Evolutionary conservation across 768 basidiomycete genomes (phyloP).

Genomic region (Lactifluus piperatus): DNA sequence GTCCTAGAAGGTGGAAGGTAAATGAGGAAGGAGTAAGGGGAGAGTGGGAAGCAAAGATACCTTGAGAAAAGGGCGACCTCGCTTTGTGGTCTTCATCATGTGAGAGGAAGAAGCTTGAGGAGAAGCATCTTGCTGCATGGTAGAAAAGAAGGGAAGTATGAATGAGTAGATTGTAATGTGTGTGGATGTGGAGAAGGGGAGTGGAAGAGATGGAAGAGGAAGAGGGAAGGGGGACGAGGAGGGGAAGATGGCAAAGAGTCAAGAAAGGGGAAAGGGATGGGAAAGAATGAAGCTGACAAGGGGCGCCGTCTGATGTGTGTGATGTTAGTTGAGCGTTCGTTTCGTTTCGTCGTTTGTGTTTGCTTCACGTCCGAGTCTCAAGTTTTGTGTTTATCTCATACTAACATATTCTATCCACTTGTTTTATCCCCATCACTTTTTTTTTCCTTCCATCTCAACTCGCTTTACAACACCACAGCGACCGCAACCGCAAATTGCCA

Average conservation of each 20-base stretch:
- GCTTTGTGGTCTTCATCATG: conserved; percentile 98
- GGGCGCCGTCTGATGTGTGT: not conserved
- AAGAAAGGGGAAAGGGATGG: not conserved
- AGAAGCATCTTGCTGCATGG: conserved; percentile 33
- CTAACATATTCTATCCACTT: too few species aligned
- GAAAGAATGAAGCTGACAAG: not conserved
- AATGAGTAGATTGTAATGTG: too few species aligned
- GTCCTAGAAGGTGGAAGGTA: conserved; percentile 48
- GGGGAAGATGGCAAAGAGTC: not conserved
- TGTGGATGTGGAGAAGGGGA: conserved; percentile 24
- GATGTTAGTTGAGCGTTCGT: not conserved
- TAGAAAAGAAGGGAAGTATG: conserved; percentile 22
- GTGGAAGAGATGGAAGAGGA: conserved; percentile 24
- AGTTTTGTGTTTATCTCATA: too few species aligned
- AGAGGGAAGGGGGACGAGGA: conserved; percentile 22
- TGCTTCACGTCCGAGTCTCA: too few species aligned
- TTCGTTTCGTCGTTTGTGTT: too few species aligned
- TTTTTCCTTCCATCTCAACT: not conserved
- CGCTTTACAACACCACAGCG: too few species aligned
- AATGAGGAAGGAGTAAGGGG: not conserved
- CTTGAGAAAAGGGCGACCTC: conserved; percentile 91
- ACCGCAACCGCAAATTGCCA: too few species aligned
- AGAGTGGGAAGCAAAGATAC: conserved; percentile 32
- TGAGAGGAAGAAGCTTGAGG: conserved; percentile 67
- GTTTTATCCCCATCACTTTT: not conserved